Base-by-base conservation (phyloP, 2,329 filamentous ascomycete genomes). In the Trichoderma sp. region DNA sequence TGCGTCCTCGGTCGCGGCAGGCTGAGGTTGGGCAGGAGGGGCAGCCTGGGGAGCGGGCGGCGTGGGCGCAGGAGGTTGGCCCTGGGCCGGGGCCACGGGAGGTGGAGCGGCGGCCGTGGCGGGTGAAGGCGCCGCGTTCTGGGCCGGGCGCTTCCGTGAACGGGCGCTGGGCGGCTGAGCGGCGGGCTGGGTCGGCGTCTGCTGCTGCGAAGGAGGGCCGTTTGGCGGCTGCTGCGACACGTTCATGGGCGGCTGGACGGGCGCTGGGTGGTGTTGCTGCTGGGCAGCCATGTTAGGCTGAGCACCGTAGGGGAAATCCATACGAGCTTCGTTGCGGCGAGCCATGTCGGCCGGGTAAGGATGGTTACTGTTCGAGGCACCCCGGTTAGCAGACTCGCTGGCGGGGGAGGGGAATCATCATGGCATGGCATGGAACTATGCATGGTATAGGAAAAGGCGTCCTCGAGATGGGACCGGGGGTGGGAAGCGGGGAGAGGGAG, bases 311-410 rank as follows among this genome's bases (percentile, higher is more conserved):
- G 77, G 74, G 65, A 80, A 80, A 21, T 80, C 78, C 71, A 79
- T 78, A 63, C 77, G 77, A 39, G 34, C 34, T 68, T 80, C 78
- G 70, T 76, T 76, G 64, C 79, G 78, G 67, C 78, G 78, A 69
- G 75, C 77, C 81, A 85, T 81, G 68, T 85, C 82, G 70, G 78
- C 74, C 74, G 81, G 82, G 71, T 85, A 85, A 63, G 79, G 74
- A 72, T 85, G 81, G 66, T 78, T 77, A 71, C 77, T 78, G 66
- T 71, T 66, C 68, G 66, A 67, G 67, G 65, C 48, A 68, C 63
- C 67, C 64, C 66, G 69, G 69, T 77, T 70, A 77, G 75, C 71
- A 70, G 61, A 66, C 67, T 71, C 67, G 66, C 66, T 71, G 58
- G 68, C 68, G 68, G 63, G 66, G 68, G 68, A 69, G 68, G 66